These are phyloP conservation scores for Whalleya microplaca DNA, from an alignment of 2,329 filamentous ascomycete genomes.

Conservation along the genomic window DNA sequence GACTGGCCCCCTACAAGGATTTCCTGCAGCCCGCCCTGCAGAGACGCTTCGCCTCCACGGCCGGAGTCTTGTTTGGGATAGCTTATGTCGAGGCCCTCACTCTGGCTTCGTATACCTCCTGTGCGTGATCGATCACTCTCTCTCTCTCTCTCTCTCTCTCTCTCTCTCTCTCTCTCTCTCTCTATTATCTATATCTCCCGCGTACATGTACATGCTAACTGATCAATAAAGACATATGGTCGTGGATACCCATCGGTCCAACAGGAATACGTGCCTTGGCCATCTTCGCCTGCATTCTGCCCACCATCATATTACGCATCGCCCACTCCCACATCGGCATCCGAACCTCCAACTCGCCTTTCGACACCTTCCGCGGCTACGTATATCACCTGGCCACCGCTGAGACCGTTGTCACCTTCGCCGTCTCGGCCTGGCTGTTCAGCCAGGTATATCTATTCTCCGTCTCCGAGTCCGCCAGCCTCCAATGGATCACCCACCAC, in stretches of 20 bases:
- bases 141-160: too few species aligned
- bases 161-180: too few species aligned
- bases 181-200: not conserved
- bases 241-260: slow-evolving; percentile 80
- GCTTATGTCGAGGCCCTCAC: slow-evolving; percentile 75
- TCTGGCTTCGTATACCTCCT: slow-evolving; percentile 70
- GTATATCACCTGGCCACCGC: slow-evolving; percentile 63
- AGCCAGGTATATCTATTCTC: slow-evolving; percentile 81
- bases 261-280: slow-evolving; percentile 75
- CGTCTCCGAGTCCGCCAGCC: slow-evolving; percentile 58
- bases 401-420: slow-evolving; percentile 76
- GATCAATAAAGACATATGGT: slow-evolving; percentile 84
- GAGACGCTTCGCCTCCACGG: slow-evolving; percentile 80
- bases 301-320: slow-evolving; percentile 84
- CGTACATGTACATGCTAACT: slow-evolving; percentile 7
- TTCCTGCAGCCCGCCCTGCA: slow-evolving; percentile 89
- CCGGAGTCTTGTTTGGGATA: slow-evolving; percentile 67
- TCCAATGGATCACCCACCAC: slow-evolving; percentile 75
- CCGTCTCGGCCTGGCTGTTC: slow-evolving; percentile 77
- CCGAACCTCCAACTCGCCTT: slow-evolving; percentile 70
- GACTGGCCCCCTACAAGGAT: slow-evolving; percentile 75
- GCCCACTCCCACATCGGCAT: slow-evolving; percentile 77
- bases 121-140: slow-evolving; percentile 51
- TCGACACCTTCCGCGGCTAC: slow-evolving; percentile 64
- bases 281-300: slow-evolving; percentile 75